These are phyloP conservation scores for Margaritispora aquatica DNA, from an alignment of 495 filamentous ascomycete genomes.

Conservation along the genomic window DNA sequence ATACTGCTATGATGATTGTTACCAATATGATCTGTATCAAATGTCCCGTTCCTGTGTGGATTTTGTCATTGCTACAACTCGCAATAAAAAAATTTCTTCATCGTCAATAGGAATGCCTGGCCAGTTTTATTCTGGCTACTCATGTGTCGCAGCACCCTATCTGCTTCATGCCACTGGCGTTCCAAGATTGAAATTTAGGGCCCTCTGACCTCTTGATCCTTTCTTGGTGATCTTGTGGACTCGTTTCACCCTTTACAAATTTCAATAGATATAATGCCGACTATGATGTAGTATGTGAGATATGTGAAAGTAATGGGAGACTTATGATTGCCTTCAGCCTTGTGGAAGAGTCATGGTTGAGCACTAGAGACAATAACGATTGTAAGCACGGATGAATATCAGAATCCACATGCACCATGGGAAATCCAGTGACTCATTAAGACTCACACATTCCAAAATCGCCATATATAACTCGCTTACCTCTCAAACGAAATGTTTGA, in stretches of 20 bases:
- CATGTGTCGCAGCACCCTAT: slow-evolving; percentile 44
- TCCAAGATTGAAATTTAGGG: slow-evolving; percentile 49
- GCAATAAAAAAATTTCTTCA: too few species aligned
- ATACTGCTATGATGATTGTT: neutral
- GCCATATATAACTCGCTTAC: too few species aligned
- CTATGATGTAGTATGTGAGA: too few species aligned
- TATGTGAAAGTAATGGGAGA: too few species aligned
- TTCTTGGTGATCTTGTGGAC: slow-evolving; percentile 42
- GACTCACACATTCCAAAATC: too few species aligned
- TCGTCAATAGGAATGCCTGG: slow-evolving; percentile 11
- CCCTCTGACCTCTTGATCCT: slow-evolving; percentile 54
- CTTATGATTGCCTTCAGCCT: neutral
- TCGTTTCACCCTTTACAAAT: slow-evolving; percentile 56
- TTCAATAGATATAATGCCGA: too few species aligned
- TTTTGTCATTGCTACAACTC: too few species aligned
- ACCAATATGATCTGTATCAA: neutral
- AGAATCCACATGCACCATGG: neutral
- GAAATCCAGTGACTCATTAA: neutral
- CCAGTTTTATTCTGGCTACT: slow-evolving; percentile 23
- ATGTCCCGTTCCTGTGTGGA: neutral
- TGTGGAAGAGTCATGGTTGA: neutral
- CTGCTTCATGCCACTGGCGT: slow-evolving; percentile 45
- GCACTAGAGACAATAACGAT: neutral
- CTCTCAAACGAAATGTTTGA: too few species aligned
- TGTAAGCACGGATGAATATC: neutral